Percentiles rank a stretch among this genome's conserved stretches.
phyloP scores from a whole-genome alignment of 164 flowering plant species.

The Houttuynia cordata region DNA sequence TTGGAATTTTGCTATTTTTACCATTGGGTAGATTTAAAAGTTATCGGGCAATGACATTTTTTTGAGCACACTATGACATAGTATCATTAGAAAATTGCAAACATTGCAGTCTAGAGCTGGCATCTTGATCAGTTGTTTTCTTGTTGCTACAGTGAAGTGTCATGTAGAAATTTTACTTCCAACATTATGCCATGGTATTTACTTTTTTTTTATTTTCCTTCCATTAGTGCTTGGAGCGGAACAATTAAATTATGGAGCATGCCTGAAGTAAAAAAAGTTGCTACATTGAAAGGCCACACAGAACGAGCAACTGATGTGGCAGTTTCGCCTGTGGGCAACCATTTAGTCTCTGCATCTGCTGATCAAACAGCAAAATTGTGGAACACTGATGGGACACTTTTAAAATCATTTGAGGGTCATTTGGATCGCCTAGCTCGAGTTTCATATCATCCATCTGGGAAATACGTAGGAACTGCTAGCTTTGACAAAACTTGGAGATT shows the following conservation, averaged over 20 bases:
- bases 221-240: slow-evolving; percentile 61
- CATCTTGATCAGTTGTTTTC: too few relatives aligned
- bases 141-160: not conserved
- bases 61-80: too few relatives aligned
- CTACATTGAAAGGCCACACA: slow-evolving; percentile 72
- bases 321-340: slow-evolving; percentile 64
- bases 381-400: slow-evolving; percentile 61
- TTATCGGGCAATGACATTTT: too few relatives aligned
- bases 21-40: too few relatives aligned
- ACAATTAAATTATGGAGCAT: slow-evolving; percentile 78
- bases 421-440: slow-evolving; percentile 86
- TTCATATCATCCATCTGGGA: slow-evolving; percentile 95
- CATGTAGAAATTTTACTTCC: not conserved
- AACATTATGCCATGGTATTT: not conserved
- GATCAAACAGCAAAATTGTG: slow-evolving; percentile 89
- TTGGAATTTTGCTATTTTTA: too few relatives aligned
- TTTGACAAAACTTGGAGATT: slow-evolving; percentile 98
- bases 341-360: slow-evolving; percentile 90
- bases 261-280: slow-evolving; percentile 58
- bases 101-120: too few relatives aligned
- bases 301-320: slow-evolving; percentile 91
- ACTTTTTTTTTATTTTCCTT: slow-evolving; percentile 1
- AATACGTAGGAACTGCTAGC: slow-evolving; percentile 84
- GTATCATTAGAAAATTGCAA: too few relatives aligned
- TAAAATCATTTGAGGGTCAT: slow-evolving; percentile 77